Conservation (phyloP, 495 filamentous ascomycete species). For the Neurospora tetraspora region DNA sequence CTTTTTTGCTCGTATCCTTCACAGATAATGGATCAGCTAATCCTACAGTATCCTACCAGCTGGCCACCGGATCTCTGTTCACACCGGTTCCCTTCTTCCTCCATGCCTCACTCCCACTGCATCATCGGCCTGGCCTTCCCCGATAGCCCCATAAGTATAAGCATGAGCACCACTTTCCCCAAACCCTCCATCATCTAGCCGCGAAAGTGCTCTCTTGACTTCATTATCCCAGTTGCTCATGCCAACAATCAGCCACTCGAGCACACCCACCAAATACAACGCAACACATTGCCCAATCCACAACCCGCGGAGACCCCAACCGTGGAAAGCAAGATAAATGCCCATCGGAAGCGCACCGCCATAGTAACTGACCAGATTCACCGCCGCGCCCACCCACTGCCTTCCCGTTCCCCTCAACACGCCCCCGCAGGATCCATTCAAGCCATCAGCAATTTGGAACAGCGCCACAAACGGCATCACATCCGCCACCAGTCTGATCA, state of each 20-base stretch:
- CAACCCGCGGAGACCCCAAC: slow-evolving; percentile 74
- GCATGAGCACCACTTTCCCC: neutral
- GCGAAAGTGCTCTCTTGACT: slow-evolving; percentile 62
- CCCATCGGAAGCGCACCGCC: slow-evolving; percentile 73
- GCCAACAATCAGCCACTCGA: slow-evolving; percentile 77
- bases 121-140: slow-evolving; percentile 1
- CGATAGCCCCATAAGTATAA: slow-evolving; percentile 1
- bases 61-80: neutral
- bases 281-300: slow-evolving; percentile 92
- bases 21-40: neutral
- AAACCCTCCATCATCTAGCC: slow-evolving; percentile 53
- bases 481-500: slow-evolving; percentile 67
- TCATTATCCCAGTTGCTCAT: slow-evolving; percentile 71
- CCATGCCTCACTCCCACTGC: neutral
- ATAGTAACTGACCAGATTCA: slow-evolving; percentile 87
- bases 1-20: neutral
- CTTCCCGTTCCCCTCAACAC: slow-evolving; percentile 75
- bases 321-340: slow-evolving; percentile 80
- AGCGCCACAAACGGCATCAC: slow-evolving; percentile 79
- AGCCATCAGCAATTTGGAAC: slow-evolving; percentile 90
- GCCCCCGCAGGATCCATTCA: slow-evolving; percentile 81
- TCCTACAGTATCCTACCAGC: neutral
- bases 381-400: slow-evolving; percentile 81
- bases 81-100: neutral
- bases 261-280: slow-evolving; percentile 65